phyloP scores from a whole-genome alignment of 192 early-diverging fungal genomes.

The Thoreauomyces humboldtii region DNA sequence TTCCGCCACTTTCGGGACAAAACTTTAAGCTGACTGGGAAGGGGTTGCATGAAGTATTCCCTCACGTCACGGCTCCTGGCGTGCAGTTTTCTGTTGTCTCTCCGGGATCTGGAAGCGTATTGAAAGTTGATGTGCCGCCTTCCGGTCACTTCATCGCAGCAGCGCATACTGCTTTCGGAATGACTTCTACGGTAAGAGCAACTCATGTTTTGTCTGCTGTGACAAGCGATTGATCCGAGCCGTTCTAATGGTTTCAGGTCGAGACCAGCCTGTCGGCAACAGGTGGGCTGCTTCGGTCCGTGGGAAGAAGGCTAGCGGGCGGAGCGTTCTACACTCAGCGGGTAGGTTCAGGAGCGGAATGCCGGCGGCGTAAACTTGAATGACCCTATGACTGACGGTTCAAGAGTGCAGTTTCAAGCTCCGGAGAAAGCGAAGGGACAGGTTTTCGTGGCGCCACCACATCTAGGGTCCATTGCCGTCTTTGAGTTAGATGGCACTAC shows the following conservation, averaged over 20 bases:
- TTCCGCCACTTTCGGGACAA: not conserved
- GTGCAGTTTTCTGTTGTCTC: not conserved
- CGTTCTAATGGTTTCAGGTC: too few relatives aligned
- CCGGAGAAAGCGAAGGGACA: not conserved
- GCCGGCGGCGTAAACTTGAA: not conserved
- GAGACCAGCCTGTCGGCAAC: not conserved
- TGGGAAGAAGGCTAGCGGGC: not conserved
- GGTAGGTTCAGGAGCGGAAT: not conserved
- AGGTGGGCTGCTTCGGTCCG: not conserved
- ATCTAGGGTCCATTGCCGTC: not conserved
- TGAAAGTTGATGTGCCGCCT: not conserved
- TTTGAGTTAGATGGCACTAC: constrained; percentile 1
- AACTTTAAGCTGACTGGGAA: not conserved
- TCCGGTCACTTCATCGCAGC: not conserved
- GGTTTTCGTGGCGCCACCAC: not conserved
- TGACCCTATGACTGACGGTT: not conserved
- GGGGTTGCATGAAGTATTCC: too few relatives aligned
- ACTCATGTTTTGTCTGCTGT: not conserved
- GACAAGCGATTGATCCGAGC: too few relatives aligned
- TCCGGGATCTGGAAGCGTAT: not conserved
- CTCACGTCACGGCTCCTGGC: too few relatives aligned
- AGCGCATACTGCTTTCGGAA: not conserved
- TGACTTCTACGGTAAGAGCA: not conserved
- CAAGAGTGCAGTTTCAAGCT: not conserved
- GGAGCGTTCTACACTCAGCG: not conserved